phyloP scores from a whole-genome alignment of 352 stramenopile species.

The Saprolegnia diclina region DNA sequence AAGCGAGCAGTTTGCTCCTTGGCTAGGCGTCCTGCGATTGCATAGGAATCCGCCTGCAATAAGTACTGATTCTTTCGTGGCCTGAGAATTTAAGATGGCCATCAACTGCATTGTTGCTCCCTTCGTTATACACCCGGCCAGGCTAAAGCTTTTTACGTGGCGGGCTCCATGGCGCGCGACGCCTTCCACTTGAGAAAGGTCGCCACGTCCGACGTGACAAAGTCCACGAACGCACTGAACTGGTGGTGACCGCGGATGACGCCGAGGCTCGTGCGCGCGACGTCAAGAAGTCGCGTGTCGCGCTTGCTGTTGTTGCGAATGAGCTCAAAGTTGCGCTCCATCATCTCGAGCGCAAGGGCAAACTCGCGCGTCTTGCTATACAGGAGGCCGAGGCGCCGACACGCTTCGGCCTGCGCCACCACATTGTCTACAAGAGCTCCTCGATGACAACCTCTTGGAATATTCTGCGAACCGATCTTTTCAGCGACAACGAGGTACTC shows the following conservation, averaged over 20 bases:
- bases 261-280: constrained; percentile 59
- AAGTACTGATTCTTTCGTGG: no score
- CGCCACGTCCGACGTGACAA: constrained; percentile 66
- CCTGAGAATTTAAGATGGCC: no score
- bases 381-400: constrained; percentile 77
- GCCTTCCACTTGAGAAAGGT: constrained; percentile 76
- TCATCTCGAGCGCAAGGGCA: constrained; percentile 75
- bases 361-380: constrained; percentile 79
- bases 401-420: constrained; percentile 81
- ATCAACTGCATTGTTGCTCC: no score
- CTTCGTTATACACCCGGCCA: no score
- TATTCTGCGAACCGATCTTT: constrained; percentile 31
- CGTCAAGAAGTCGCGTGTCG: constrained; percentile 51
- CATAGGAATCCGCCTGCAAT: no score
- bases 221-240: constrained; percentile 44
- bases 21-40: background rate
- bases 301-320: constrained; percentile 40
- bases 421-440: constrained; percentile 49
- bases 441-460: background rate
- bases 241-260: constrained; percentile 68
- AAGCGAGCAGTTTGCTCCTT: background rate
- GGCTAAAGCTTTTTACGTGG: background rate
- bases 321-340: constrained; percentile 87
- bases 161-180: constrained; percentile 39
- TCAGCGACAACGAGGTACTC: constrained; percentile 74